Base-by-base conservation (phyloP, 2,329 filamentous ascomycete genomes). In the Chaetomium strumarium region DNA sequence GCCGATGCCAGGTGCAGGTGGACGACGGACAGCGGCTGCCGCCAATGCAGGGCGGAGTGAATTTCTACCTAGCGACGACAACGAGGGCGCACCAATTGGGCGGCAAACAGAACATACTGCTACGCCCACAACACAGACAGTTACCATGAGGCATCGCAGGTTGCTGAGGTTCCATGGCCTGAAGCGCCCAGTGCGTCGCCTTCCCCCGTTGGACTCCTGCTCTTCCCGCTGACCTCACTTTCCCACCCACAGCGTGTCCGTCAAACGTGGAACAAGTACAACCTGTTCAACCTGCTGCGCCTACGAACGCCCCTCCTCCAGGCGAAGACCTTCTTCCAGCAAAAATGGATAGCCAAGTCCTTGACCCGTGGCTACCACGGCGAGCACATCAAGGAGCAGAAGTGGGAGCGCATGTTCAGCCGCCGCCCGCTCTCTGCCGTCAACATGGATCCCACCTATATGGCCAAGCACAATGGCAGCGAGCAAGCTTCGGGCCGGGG, bases 251-350 rank as follows among this genome's bases (percentile, higher is more conserved):
- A 97, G 91, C 95, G 90, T 87, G 70, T 96, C 70, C 86, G 92
- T 64, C 88, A 93, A 76, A 90, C 90, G 76, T 96, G 92, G 93
- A 95, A 90, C 77, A 95, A 96, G 75, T 90, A 90, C 78, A 96
- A 95, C 68, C 79, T 99, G 58, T 99, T 88, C 81, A 96, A 96
- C 73, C 74, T 99, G 60, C 73, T 76, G 46, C 79, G 80, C 60
- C 65, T 80, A 33, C 71, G 64, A 40, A 64, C 69, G 2, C 80
- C 78, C 16, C 66, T 62, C 14, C 70, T 73, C 53, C 65, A 62
- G 56, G 64, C 61, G 46, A 71, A 73, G 57, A 96, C 91, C 41
- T 95, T 93, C 74, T 99, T 95, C 79, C 92, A 97, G 77, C 92
- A 97, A 73, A 99, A 99, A 85, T 99, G 92, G 92, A 71, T 73